Evolutionary conservation across 1,284 basidiomycete species (phyloP), one percentile per base, ranked within the genome.

Genomic region (Ceratobasidium theobromae): DNA sequence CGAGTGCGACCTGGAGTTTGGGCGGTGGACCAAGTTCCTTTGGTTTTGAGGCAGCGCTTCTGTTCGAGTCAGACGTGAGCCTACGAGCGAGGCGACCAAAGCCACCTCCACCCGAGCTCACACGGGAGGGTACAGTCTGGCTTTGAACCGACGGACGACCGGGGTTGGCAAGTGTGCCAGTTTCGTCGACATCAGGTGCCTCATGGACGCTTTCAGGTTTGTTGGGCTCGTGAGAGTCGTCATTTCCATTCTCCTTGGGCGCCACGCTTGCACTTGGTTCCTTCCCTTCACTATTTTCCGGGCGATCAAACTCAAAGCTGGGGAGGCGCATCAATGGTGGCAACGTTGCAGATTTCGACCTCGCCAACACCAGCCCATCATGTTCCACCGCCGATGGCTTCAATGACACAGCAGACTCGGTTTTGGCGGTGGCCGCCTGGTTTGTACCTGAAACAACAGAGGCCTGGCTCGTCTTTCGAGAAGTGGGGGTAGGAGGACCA

Each of bases 1-100:
- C 58, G 45, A 64, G 58, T 23, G 58, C 48, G 18, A 64, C 41
- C 48, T 64, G 58, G 58, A 64, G 51, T 30, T 51, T 49, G 11
- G 58, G 58, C 11, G 58, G 48, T 16, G 58, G 58, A 4, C 58
- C 28, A 33, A 28, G n/a, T 4, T 48, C 49, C 11, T 18, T 33
- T 14, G 58, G 27, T 27, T 52, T 64, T 14, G 45, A 48, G 21
- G 4, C 23, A 12, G 14, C 28, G 32, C 28, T 38, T 1, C 57
- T 14, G 21, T 4, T 21, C 21, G 58, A 64, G 11, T 64, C 58
- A 12, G 33, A 52, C 21, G 58, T 64, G 48, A 48, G 58, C 35
- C 52, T 64, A 9, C 58, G 58, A 1, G 46, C 18, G 12, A 64
- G 5, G n/a, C 58, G 58, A 28, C 25, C 58, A 23, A 62, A 25